Percentiles rank a stretch among this genome's conserved stretches.
Evolutionary conservation across 2,329 filamentous ascomycete genomes (phyloP).

Genomic region (Talaromyces amestolkiae): DNA sequence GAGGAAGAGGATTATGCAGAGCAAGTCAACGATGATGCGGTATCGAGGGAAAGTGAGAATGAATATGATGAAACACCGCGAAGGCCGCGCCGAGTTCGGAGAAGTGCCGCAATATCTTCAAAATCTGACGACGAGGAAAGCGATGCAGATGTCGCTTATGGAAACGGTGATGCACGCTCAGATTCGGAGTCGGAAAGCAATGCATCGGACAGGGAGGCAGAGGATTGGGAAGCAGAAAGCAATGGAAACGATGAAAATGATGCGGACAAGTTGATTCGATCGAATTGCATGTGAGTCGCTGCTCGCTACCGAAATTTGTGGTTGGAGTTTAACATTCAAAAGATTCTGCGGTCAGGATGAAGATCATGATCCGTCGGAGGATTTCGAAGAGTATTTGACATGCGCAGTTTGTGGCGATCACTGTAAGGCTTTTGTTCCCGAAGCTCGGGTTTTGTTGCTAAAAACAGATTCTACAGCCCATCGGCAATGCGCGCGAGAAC

Average conservation of each 20-base stretch:
- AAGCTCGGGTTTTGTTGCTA: background rate
- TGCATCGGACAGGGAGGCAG: constrained; percentile 57
- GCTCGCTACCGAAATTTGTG: constrained; percentile 24
- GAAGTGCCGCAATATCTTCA: constrained; percentile 36
- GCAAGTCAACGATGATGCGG: constrained; percentile 43
- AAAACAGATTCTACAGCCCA: constrained; percentile 64
- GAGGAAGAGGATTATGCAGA: constrained; percentile 24
- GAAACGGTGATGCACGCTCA: constrained; percentile 40
- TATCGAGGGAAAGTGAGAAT: constrained; percentile 37
- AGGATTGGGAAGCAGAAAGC: constrained; percentile 48
- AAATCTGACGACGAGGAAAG: constrained; percentile 42
- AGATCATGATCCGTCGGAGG: constrained; percentile 75
- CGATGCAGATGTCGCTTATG: constrained; percentile 45
- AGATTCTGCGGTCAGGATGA: constrained; percentile 82
- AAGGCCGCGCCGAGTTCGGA: constrained; percentile 14
- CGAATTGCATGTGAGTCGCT: constrained; percentile 62
- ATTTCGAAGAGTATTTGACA: constrained; percentile 74
- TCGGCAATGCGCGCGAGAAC: constrained; percentile 79
- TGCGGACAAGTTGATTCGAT: constrained; percentile 50
- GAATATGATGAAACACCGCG: constrained; percentile 22
- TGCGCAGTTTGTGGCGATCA: constrained; percentile 78
- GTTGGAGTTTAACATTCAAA: constrained; percentile 33
- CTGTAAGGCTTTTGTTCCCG: constrained; percentile 57
- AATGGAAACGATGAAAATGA: constrained; percentile 45
- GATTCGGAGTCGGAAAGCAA: constrained; percentile 47